Percentiles rank a stretch among this genome's conserved stretches.
Evolutionary conservation across 768 basidiomycete species (phyloP).

Genomic region (Pulveroboletus sp.): DNA sequence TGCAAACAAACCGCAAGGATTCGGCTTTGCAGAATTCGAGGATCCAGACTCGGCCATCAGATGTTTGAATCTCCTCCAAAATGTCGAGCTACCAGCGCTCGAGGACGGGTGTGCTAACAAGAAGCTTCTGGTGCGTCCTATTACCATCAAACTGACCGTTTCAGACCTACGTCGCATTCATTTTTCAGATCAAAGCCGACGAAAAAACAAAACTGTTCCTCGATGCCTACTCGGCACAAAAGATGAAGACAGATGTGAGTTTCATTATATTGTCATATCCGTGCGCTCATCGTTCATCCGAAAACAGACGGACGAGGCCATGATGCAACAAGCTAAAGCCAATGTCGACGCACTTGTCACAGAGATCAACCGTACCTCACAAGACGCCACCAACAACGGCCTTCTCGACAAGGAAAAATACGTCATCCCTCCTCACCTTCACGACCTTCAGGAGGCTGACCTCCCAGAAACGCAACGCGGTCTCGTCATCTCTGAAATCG

Average conservation of each 20-base stretch:
- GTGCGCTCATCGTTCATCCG: neutral
- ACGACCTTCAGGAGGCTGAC: constrained; percentile 95
- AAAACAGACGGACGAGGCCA: constrained; percentile 66
- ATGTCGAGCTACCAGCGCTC: constrained; percentile 59
- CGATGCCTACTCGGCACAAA: constrained; percentile 78
- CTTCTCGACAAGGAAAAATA: constrained; percentile 82
- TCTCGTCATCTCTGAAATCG: constrained; percentile 94
- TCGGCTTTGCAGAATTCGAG: constrained; percentile 95
- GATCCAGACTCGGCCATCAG: constrained; percentile 90
- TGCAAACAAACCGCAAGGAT: constrained; percentile 91
- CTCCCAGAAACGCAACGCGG: constrained; percentile 91
- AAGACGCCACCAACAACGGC: constrained; percentile 74
- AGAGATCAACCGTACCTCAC: constrained; percentile 70
- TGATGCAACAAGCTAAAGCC: constrained; percentile 57
- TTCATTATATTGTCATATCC: neutral
- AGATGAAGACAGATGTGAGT: constrained; percentile 81
- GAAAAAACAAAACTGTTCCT: constrained; percentile 89
- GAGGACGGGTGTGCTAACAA: constrained; percentile 62
- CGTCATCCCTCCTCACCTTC: constrained; percentile 92
- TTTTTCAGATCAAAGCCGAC: constrained; percentile 83
- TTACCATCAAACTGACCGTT: neutral
- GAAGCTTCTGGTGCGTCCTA: constrained; percentile 62
- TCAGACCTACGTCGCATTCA: constrained; percentile 41
- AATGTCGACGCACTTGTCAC: constrained; percentile 64
- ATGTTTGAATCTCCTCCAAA: constrained; percentile 63